Evolutionary conservation across 768 basidiomycete species (phyloP).

Genomic region (Phanerochaete sordida): DNA sequence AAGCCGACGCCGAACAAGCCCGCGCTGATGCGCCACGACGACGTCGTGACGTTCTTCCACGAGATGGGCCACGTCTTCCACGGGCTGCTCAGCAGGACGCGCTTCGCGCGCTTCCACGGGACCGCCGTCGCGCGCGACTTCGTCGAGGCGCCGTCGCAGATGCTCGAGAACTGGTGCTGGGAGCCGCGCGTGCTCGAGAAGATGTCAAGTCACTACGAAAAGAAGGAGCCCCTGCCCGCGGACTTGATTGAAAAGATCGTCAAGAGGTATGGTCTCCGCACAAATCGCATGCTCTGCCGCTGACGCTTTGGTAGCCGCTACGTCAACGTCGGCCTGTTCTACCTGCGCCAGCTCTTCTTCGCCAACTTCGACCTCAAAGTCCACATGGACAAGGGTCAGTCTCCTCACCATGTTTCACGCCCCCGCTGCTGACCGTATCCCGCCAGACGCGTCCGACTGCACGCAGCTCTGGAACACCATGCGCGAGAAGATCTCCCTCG

Average conservation of each 20-base stretch:
- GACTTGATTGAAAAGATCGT: constrained; percentile 79
- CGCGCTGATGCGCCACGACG: constrained; percentile 82
- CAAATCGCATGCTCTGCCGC: neutral
- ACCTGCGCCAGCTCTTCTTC: constrained; percentile 82
- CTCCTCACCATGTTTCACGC: neutral
- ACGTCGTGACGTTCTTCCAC: constrained; percentile 90
- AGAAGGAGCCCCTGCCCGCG: constrained; percentile 62
- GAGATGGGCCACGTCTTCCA: constrained; percentile 67
- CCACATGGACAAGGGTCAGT: constrained; percentile 62
- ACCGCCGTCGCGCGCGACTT: constrained; percentile 79
- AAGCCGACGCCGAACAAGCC: constrained; percentile 80
- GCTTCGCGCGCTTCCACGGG: constrained; percentile 78
- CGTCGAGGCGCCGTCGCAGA: constrained; percentile 88
- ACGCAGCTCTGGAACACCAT: constrained; percentile 78
- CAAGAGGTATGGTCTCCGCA: constrained; percentile 48
- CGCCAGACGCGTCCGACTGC: constrained; percentile 60
- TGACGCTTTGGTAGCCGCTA: constrained; percentile 38
- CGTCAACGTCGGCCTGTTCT: constrained; percentile 79
- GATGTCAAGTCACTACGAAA: constrained; percentile 82
- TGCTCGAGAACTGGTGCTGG: constrained; percentile 95
- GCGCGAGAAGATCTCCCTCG: constrained; percentile 64
- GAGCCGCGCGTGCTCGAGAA: constrained; percentile 70
- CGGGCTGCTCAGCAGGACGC: constrained; percentile 61
- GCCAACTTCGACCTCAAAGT: constrained; percentile 76
- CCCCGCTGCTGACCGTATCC: neutral